phyloP scores from a whole-genome alignment of 2,329 filamentous ascomycete genomes.

The Trichoderma cornu-damae region DNA sequence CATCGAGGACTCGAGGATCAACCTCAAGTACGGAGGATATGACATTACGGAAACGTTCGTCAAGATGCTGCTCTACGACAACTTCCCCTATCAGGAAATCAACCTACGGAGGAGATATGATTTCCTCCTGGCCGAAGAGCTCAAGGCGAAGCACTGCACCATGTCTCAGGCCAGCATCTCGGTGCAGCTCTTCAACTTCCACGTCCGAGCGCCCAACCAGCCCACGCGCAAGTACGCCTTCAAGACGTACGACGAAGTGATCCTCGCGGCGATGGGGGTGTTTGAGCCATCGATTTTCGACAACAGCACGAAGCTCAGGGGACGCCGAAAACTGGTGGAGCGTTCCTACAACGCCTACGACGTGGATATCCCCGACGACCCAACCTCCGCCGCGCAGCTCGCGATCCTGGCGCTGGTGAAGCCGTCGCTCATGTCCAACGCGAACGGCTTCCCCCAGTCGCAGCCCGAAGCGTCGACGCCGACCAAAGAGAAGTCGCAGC shows the following conservation, averaged over 20 bases:
- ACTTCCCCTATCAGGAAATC: slow-evolving; percentile 93
- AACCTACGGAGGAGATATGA: slow-evolving; percentile 87
- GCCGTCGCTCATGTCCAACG: slow-evolving; percentile 48
- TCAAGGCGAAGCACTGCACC: slow-evolving; percentile 90
- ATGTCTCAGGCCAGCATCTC: slow-evolving; percentile 86
- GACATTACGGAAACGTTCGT: slow-evolving; percentile 93
- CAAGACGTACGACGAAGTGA: slow-evolving; percentile 95
- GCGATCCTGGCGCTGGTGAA: slow-evolving; percentile 57
- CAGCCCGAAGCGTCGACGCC: slow-evolving; percentile 52
- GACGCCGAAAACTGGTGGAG: slow-evolving; percentile 74
- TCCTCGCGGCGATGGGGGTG: slow-evolving; percentile 91
- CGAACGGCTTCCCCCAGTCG: slow-evolving; percentile 41
- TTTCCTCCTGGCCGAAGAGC: slow-evolving; percentile 86
- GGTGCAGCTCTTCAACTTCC: slow-evolving; percentile 83
- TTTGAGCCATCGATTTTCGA: slow-evolving; percentile 88
- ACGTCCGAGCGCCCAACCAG: slow-evolving; percentile 80
- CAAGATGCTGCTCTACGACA: slow-evolving; percentile 96
- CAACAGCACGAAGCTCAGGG: slow-evolving; percentile 69
- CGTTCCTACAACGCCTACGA: slow-evolving; percentile 94
- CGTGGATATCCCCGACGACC: slow-evolving; percentile 79
- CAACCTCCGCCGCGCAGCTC: slow-evolving; percentile 76
- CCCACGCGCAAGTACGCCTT: slow-evolving; percentile 90
- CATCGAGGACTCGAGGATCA: slow-evolving; percentile 89
- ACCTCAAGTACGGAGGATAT: slow-evolving; percentile 86
- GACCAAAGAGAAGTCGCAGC: slow-evolving; percentile 58